Base-by-base conservation (phyloP, 345 rosid genomes). In the Camelina sativa region DNA sequence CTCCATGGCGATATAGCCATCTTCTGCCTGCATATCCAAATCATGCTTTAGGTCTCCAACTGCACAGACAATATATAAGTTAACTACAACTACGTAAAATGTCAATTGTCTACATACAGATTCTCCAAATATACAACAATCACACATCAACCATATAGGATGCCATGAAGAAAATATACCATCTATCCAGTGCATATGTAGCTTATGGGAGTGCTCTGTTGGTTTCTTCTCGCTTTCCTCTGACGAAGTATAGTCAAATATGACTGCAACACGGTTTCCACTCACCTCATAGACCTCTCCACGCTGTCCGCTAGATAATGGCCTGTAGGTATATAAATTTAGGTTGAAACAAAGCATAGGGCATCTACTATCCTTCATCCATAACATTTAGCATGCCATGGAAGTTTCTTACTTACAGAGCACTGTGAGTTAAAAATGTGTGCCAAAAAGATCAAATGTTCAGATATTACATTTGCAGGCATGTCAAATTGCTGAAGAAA, bases 271-370 rank as follows among this genome's bases (percentile, higher is more conserved):
- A 11, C 77, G 85, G 67, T 89, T 85, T 61, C 92, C 91, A 69
- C 64, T 85, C 82, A 92, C 90, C 87, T 90, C 96, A 76, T 80
- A 86, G 30, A 96, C 88, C 83, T 85, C 94, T 65, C 99, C 99
- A 40, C 85, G 83, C 76, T 90, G 97, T 76, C 99, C 99, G 9
- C 54, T 84, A 66, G 90, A 77, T 75, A 92, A 62, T 74, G 83
- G 82, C 86, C 98, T 96, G 87, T 67, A 83, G 61, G 81, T 51
- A 80, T 38, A 66, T 19, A 4, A 54, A 48, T 23, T 65, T 66
- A 34, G 37, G 41, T 63, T 61, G 37, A 55, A 53, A 76, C 23
- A 63, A 60, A 59, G 30, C 46, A 4, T 34, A 16, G n/a, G 40
- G 30, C 8, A 62, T 61, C 19, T 11, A 61, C 48, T 44, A 54